Evolutionary conservation across 441 rosid species (phyloP), one percentile per base, ranked within the genome.

Genomic region (Isatis lusitanica): DNA sequence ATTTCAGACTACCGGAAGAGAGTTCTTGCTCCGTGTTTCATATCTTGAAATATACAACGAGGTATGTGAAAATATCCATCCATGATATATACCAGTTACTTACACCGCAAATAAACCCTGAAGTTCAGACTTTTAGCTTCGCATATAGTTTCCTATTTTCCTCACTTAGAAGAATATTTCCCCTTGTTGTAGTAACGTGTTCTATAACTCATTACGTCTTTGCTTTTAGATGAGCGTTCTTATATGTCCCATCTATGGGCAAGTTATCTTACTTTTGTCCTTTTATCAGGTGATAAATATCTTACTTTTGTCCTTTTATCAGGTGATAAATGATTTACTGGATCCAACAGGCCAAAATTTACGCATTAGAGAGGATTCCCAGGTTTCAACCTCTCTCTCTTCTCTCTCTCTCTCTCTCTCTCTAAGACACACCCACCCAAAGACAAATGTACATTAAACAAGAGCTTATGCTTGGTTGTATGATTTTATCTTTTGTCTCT

Each of bases 21-120:
- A 96, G 81, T 96, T 88, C 82, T 81, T 96, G 77, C 88, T 96
- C 71, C 98, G 99, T 7, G 98, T 96, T 71, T 96, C 99, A 46
- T 96, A 96, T 85, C 96, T 96, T 74, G 99, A 96, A 88, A 93
- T 96, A 70, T 93, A 96, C 84, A 96, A 96, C 69, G 98, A 96
- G 99, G 99, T 88, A n/a, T 9, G 69, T 53, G 47, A 50, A 63
- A 63, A 13, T 5, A 9, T 52, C 46, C 17, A 18, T 52, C 36
- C 17, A 5, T 62, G 21, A 30, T 65, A 53, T 3, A 63, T 28
- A 50, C n/a, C 40, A 55, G 55, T 58, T 64, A 40, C 44, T 36
- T 31, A 38, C 47, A 10, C 68, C 36, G 30, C 56, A 6, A n/a
- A 31, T 36, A 59, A 15, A 15, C 35, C 62, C 43, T 42, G 31